Evolutionary conservation across 2,329 filamentous ascomycete genomes (phyloP), one percentile per base, ranked within the genome.

Genomic region (Leptographium lundbergii): DNA sequence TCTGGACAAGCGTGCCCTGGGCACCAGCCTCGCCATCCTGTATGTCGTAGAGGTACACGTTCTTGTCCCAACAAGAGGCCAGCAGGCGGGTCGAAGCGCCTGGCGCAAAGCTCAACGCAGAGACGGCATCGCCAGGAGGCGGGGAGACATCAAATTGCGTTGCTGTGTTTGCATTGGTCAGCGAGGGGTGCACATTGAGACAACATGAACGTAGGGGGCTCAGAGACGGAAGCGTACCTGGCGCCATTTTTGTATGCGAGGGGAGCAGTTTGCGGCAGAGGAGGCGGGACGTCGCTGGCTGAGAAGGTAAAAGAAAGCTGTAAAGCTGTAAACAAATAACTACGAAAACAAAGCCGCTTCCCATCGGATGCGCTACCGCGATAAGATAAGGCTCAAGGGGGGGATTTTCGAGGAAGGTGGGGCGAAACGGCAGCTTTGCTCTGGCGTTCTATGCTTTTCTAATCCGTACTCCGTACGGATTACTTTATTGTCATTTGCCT

Each of bases 41-140:
- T 61, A 87, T 81, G 69, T 95, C 89, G 77, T 97, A 97, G 57
- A 92, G 79, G 73, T 96, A 95, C 59, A 95, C 84, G 70, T 89
- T 84, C 72, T 86, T 89, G 74, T 97, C 92, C 94, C 94, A 99
- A 59, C 91, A 96, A 13, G 91, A 87, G 66, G 92, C 91, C n/a
- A 95, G 82, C 45, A 99, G 80, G 66, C 85, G 87, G 58, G 79
- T 83, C 3, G 86, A 80, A n/a, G 85, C 84, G 62, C 80, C 75
- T 42, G 90, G 88, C 64, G 91, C 89, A 78, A 95, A 99, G 68
- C 84, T 84, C 67, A 97, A 77, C 27, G 90, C 80, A 54, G 92
- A 95, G 67, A 97, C 87, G 66, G 88, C 89, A 73, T 99, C 94
- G 65, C 81, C 81, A 13, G 94, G 94, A 54, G 91, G 86, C 66